phyloP scores from a whole-genome alignment of 2,329 filamentous ascomycete genomes.

The Penicillium hesseltinei region DNA sequence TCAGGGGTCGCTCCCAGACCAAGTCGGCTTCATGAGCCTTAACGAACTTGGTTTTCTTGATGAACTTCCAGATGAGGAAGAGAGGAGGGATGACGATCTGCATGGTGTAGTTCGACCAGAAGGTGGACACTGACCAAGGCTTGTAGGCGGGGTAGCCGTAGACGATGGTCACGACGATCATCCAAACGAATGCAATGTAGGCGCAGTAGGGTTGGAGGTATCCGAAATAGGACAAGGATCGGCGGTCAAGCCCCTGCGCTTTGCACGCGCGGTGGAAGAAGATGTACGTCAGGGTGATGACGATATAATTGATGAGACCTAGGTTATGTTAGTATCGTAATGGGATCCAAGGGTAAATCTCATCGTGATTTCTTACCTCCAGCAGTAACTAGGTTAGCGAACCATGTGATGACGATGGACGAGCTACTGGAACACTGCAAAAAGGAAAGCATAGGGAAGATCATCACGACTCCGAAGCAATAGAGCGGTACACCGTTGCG shows the following conservation, averaged over 20 bases:
- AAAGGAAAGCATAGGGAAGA: slow-evolving; percentile 55
- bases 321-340: neutral
- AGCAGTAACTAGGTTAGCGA: slow-evolving; percentile 58
- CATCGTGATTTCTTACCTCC: slow-evolving; percentile 39
- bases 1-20: slow-evolving; percentile 58
- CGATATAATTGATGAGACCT: slow-evolving; percentile 58
- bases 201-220: slow-evolving; percentile 60
- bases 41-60: slow-evolving; percentile 59
- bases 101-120: slow-evolving; percentile 58
- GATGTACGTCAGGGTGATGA: slow-evolving; percentile 59
- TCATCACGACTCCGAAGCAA: slow-evolving; percentile 55
- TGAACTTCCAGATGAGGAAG: slow-evolving; percentile 62
- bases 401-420: slow-evolving; percentile 53
- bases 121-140: slow-evolving; percentile 46
- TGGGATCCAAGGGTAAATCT: neutral
- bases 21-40: slow-evolving; percentile 57
- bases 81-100: slow-evolving; percentile 54
- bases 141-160: slow-evolving; percentile 57
- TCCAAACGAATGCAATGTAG: slow-evolving; percentile 22
- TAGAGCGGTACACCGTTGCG: slow-evolving; percentile 61
- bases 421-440: slow-evolving; percentile 52
- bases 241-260: slow-evolving; percentile 54
- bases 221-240: slow-evolving; percentile 56
- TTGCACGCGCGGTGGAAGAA: slow-evolving; percentile 57
- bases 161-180: slow-evolving; percentile 32